Base-by-base conservation (phyloP, 208 protist species). In the Leishmania braziliensis region DNA sequence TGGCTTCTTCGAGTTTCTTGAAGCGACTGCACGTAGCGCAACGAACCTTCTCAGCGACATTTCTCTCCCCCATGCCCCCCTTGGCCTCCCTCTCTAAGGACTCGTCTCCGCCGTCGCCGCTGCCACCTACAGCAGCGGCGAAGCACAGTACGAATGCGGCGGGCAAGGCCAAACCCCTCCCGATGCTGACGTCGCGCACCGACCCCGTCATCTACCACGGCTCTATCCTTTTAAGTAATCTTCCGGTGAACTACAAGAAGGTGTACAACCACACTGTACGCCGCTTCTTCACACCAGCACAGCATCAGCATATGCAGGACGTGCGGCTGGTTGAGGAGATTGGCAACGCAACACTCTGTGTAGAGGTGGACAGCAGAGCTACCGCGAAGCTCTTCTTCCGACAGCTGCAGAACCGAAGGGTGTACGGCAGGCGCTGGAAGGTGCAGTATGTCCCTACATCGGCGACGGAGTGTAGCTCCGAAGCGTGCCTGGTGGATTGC, bases 341-440 rank as follows among this genome's bases (percentile, higher is more conserved):
- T 5, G 92, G 91, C 80, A 89, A 89, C 51, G 93, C 93, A 6
- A 97, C 92, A 39, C 75, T 97, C 14, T 90, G 86, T 12, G 88
- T 95, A 53, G 90, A 94, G 79, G 92, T 95, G 43, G 29, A 80
- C 0, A 88, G 79, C 69, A 92, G 94, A 73, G 84, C 80, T n/a
- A 83, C 85, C 20, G 93, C 93, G 5, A 77, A 90, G 63, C 83
- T 74, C 18, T 77, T 97, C 70, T 90, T 87, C 81, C 83, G 86
- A 56, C 90, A 90, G 20, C 86, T 97, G 74, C 91, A 97, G 71
- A 95, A 95, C 76, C 83, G 83, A 26, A 90, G 87, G 60, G 85
- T 95, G 26, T 94, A 78, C 56, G 93, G 93, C 36, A 83, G 92
- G 5, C 90, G 91, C 26, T 97, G 93, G 93, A 95, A 95, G 83